A percentile compares a stretch with the other conserved stretches of the same genome.
These are phyloP conservation scores for Saraca asoca DNA, from an alignment of 331 rosid species.

Conservation along the genomic window DNA sequence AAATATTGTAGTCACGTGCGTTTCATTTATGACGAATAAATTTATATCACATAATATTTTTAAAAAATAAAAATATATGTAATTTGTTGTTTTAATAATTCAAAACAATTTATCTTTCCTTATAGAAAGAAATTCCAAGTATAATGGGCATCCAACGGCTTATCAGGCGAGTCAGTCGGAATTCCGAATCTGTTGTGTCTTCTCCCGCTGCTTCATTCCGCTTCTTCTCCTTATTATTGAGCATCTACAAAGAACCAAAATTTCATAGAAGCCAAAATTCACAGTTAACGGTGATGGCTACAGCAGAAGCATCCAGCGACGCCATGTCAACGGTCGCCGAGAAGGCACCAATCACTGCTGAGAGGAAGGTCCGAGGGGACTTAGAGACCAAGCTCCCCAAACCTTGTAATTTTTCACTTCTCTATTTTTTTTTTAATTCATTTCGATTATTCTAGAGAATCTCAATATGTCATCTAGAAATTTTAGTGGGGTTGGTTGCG, in stretches of 20 bases:
- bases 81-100: no score
- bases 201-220: no score
- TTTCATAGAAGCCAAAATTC: neutral
- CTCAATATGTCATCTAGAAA: neutral
- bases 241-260: neutral
- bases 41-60: no score
- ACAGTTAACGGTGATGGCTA: constrained; percentile 30
- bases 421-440: neutral
- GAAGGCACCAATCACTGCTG: constrained; percentile 58
- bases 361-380: constrained; percentile 52
- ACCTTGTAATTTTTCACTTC: constrained; percentile 46
- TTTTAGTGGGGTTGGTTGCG: constrained; percentile 13
- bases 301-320: constrained; percentile 41
- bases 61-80: no score
- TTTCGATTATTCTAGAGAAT: neutral
- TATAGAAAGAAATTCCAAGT: no score
- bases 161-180: no score
- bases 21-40: no score
- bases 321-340: constrained; percentile 62
- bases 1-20: no score
- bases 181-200: no score
- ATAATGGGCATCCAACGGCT: no score
- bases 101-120: no score
- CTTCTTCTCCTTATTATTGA: no score
- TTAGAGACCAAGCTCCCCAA: constrained; percentile 64